phyloP scores from a whole-genome alignment of 2,329 filamentous ascomycete species.

The Thelonectria olida region DNA sequence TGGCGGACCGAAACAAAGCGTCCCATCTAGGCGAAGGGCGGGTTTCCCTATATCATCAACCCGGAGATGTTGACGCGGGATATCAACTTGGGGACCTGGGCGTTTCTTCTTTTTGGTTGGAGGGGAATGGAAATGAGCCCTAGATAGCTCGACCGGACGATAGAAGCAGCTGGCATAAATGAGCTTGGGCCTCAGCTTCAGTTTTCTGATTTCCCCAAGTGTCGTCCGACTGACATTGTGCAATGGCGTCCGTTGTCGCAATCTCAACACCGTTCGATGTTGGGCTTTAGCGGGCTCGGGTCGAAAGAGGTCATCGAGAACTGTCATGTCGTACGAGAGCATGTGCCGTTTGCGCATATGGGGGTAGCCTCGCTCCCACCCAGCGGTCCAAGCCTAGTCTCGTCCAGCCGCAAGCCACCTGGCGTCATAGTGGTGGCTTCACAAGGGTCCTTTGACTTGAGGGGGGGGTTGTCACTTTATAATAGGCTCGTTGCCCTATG shows the following conservation, averaged over 20 bases:
- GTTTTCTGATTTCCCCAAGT: no score
- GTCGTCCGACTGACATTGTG: constrained; percentile 3
- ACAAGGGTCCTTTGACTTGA: background rate
- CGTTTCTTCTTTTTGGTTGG: constrained; percentile 28
- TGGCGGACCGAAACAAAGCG: constrained; percentile 16
- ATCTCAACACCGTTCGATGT: background rate
- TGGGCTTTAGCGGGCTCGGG: constrained; percentile 1
- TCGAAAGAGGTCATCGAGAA: constrained; percentile 25
- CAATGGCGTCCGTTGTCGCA: background rate
- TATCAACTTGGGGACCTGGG: constrained; percentile 20
- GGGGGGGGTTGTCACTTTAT: background rate
- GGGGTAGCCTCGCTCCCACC: no score
- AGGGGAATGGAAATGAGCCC: background rate
- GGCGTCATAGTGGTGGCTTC: constrained; percentile 1
- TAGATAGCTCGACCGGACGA: constrained; percentile 11
- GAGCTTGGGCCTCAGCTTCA: constrained; percentile 7
- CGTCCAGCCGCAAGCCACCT: constrained; percentile 6
- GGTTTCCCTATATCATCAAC: constrained; percentile 25
- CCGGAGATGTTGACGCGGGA: constrained; percentile 23
- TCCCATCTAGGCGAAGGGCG: constrained; percentile 23
- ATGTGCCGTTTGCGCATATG: background rate
- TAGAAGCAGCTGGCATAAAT: constrained; percentile 18
- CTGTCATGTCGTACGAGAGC: constrained; percentile 31
- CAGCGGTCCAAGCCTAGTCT: constrained; percentile 8
- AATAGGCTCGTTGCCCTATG: background rate